phyloP scores from a whole-genome alignment of 805 yeast species.

The Metschnikowia dekortorum region DNA sequence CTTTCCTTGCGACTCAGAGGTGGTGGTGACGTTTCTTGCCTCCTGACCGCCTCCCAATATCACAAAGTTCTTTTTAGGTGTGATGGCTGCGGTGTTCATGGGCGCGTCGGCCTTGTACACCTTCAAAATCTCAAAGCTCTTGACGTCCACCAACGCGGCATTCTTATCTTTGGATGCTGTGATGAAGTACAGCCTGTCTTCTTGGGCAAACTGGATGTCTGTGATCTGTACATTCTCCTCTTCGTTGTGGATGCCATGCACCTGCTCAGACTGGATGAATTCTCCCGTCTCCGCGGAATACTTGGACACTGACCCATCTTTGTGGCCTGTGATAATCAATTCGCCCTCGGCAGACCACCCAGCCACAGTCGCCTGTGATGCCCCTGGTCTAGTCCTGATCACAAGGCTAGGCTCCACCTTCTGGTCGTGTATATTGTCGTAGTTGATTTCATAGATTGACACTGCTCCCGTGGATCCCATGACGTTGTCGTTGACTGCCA shows the following conservation, averaged over 20 bases:
- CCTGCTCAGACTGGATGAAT: constrained; percentile 49
- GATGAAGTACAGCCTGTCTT: constrained; percentile 83
- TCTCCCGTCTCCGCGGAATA: constrained; percentile 76
- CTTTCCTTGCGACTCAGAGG: constrained; percentile 87
- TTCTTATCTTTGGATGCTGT: constrained; percentile 91
- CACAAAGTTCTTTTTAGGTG: constrained; percentile 88
- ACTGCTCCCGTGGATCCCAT: constrained; percentile 86
- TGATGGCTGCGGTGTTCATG: constrained; percentile 89
- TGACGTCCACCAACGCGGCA: constrained; percentile 75
- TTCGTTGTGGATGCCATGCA: constrained; percentile 64
- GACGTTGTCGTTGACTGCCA: constrained; percentile 83
- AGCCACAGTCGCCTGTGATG: constrained; percentile 70
- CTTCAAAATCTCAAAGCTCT: constrained; percentile 65
- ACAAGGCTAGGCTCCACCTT: constrained; percentile 51
- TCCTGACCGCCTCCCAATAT: constrained; percentile 99
- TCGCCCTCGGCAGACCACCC: constrained; percentile 79
- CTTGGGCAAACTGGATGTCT: constrained; percentile 80
- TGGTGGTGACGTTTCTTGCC: constrained; percentile 97
- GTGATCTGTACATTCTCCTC: constrained; percentile 50
- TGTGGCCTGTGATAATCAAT: constrained; percentile 80
- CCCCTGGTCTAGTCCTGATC: constrained; percentile 55
- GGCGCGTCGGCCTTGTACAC: constrained; percentile 86
- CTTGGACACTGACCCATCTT: constrained; percentile 79
- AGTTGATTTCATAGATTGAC: constrained; percentile 58
- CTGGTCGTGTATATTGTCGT: constrained; percentile 43